phyloP scores from a whole-genome alignment of 257 asterid species.

The Solanum bulbocastanum region DNA sequence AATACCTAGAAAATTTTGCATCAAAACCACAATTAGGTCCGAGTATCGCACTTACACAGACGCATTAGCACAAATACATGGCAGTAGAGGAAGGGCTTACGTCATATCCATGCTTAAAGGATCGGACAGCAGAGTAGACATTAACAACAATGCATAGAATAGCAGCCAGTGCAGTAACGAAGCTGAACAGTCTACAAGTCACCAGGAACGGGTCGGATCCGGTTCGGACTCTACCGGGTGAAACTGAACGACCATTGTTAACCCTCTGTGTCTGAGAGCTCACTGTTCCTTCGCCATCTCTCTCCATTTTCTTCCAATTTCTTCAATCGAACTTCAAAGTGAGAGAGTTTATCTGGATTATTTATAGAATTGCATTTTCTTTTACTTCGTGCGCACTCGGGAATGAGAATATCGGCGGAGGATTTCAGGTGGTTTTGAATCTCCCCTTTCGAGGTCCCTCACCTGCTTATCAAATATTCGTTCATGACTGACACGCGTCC shows the following conservation, averaged over 20 bases:
- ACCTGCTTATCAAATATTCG: neutral
- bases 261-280: neutral
- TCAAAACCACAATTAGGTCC: neutral
- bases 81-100: conserved; percentile 20
- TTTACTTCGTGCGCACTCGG: neutral
- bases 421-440: neutral
- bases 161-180: conserved; percentile 62
- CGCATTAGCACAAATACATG: neutral
- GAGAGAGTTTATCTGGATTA: neutral
- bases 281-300: conserved; percentile 6
- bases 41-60: neutral
- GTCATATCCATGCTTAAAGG: conserved; percentile 69
- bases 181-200: conserved; percentile 57
- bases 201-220: conserved; percentile 50
- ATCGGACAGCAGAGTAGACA: conserved; percentile 70
- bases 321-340: neutral
- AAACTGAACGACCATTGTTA: neutral
- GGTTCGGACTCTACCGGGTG: conserved; percentile 17
- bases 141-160: conserved; percentile 78
- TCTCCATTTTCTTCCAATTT: conserved; percentile 8
- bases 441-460: neutral
- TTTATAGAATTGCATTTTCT: neutral
- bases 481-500: conserved; percentile 5
- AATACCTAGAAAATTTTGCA: conserved; percentile 31
- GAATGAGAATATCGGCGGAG: neutral